Base-by-base conservation (phyloP, 1,139 yeast species). In the Blastobotrys buckinghamii region DNA sequence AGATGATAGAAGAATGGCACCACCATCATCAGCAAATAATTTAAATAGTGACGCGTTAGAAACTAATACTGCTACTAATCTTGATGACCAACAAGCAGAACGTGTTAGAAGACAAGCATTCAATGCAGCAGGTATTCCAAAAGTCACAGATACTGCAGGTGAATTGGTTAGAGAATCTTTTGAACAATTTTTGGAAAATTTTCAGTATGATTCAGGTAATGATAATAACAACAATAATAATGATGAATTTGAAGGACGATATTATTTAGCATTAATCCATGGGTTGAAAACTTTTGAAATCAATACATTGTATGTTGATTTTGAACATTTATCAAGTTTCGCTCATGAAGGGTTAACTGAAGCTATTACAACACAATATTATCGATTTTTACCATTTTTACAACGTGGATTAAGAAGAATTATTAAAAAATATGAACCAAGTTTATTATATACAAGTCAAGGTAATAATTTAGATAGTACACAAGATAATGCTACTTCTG, bases 151-250 rank as follows among this genome's bases (percentile, higher is more conserved):
- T 71, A 80, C 83, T 39, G 89, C 96, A 6, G 97, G 96, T 53
- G 97, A 90, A 63, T 87, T 88, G 59, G 97, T 92, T 15, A 77
- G 94, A 47, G 96, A 89, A 64, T 82, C 94, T 27, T 92, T 92
- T 65, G 96, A 89, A 64, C 79, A 77, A 57, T 92, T 92, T 63
- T 69, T 92, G 53, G 87, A 84, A 63, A 84, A 79, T 41, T 87
- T 73, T 59, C 69, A 67, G 9, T 79, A 77, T 51, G 61, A 57
- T 7, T 53, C 53, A 32, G 50, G 58, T n/a, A 53, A 51, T 16
- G 7, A 22, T 22, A 22, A 22, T 22, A 22, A n/a, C n/a, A n/a
- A n/a, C n/a, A n/a, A 22, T 22, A 4, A 22, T 22, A 4, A 22
- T 5, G 24, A 22, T 22, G 66, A 63, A 20, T 63, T 65, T 24